phyloP scores from a whole-genome alignment of 805 yeast genomes.

The Yarrowia sp. region DNA sequence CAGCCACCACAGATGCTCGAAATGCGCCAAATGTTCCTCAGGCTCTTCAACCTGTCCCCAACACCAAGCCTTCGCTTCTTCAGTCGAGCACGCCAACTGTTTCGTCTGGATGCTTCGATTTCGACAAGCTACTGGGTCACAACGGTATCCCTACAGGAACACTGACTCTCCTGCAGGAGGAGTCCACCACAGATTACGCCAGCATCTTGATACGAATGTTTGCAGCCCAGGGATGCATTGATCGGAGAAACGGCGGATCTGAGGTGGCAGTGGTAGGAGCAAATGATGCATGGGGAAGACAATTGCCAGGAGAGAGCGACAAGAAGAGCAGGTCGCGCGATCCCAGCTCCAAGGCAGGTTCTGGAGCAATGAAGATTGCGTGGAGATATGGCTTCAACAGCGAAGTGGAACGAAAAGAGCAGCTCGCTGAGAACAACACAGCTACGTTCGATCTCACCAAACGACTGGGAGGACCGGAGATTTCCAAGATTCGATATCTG shows the following conservation, averaged over 20 bases:
- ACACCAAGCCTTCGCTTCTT: conserved; percentile 58
- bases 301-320: conserved; percentile 73
- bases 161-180: conserved; percentile 71
- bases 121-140: conserved; percentile 74
- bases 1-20: background rate
- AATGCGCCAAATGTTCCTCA: background rate
- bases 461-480: conserved; percentile 42
- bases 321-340: conserved; percentile 45
- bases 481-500: background rate
- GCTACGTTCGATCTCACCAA: conserved; percentile 77
- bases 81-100: conserved; percentile 66
- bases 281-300: conserved; percentile 58
- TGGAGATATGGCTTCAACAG: conserved; percentile 76
- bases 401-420: conserved; percentile 31
- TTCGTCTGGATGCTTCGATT: conserved; percentile 75
- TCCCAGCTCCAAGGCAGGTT: conserved; percentile 31
- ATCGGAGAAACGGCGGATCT: conserved; percentile 46
- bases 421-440: background rate
- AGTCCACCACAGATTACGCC: conserved; percentile 84
- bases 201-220: conserved; percentile 65
- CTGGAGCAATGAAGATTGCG: conserved; percentile 71
- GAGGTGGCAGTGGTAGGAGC: conserved; percentile 65
- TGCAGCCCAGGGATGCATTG: conserved; percentile 74
- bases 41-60: background rate
- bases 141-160: conserved; percentile 82